Percentiles rank a stretch among this genome's conserved stretches.
These are phyloP conservation scores for Chernovozyma sophiae-reginae DNA, from an alignment of 1,139 yeast genomes.

Conservation along the genomic window DNA sequence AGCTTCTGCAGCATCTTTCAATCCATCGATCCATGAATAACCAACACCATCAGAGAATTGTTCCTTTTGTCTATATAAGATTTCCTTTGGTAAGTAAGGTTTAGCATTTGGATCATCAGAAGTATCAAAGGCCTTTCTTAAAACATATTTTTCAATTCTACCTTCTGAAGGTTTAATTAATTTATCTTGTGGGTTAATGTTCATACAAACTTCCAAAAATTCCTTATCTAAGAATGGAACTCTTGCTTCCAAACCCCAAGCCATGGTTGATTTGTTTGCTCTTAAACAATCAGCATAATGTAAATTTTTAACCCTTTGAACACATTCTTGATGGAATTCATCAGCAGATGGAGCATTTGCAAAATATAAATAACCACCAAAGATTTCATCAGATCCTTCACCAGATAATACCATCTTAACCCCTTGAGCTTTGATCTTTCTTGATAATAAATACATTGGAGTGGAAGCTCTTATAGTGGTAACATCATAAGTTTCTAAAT, in stretches of 20 bases:
- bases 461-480: slow-evolving; percentile 99
- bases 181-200: slow-evolving; percentile 91
- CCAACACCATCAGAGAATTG: slow-evolving; percentile 99
- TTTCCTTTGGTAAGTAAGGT: slow-evolving; percentile 93
- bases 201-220: slow-evolving; percentile 90
- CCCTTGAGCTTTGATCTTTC: slow-evolving; percentile 99
- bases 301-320: slow-evolving; percentile 92
- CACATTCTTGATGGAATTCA: slow-evolving; percentile 95
- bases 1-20: slow-evolving; percentile 91
- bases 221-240: slow-evolving; percentile 96
- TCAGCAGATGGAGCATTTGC: slow-evolving; percentile 91
- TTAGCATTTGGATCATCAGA: slow-evolving; percentile 60
- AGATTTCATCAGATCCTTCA: slow-evolving; percentile 98
- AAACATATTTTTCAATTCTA: slow-evolving; percentile 85
- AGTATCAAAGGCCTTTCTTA: slow-evolving; percentile 97
- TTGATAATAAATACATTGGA: slow-evolving; percentile 93
- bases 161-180: slow-evolving; percentile 67
- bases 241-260: slow-evolving; percentile 99
- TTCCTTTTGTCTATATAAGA: slow-evolving; percentile 99
- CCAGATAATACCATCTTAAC: slow-evolving; percentile 99
- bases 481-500: slow-evolving; percentile 96
- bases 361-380: slow-evolving; percentile 96
- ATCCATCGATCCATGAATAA: slow-evolving; percentile 97
- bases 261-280: slow-evolving; percentile 99
- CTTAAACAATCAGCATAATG: slow-evolving; percentile 96